These are phyloP conservation scores for Didymella glomerata DNA, from an alignment of 2,329 filamentous ascomycete genomes.

Conservation along the genomic window DNA sequence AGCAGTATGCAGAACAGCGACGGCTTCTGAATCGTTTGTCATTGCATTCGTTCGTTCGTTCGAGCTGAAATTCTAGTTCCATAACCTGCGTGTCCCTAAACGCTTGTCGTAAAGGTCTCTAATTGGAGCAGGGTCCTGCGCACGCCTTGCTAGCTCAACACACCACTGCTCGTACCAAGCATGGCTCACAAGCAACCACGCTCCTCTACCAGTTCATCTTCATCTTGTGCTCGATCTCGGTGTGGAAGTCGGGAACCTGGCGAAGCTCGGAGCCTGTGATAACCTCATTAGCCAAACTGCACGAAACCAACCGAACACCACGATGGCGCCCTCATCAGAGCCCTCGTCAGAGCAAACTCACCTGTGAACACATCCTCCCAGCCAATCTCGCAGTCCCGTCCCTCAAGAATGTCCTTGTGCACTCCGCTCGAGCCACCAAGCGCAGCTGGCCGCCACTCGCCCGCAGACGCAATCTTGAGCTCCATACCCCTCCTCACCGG, in stretches of 20 bases:
- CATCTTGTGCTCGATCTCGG: conserved; percentile 92
- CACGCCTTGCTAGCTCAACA: neutral
- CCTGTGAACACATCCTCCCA: conserved; percentile 96
- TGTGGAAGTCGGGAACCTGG: conserved; percentile 77
- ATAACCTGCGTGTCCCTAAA: neutral
- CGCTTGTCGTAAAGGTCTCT: neutral
- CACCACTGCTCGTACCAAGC: neutral
- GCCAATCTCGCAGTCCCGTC: conserved; percentile 76
- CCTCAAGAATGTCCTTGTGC: conserved; percentile 88
- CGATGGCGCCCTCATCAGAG: neutral
- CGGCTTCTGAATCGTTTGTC: conserved; percentile 4
- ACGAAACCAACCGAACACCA: no score
- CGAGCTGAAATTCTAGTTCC: neutral
- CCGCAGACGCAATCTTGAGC: conserved; percentile 82
- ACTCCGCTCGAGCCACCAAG: conserved; percentile 73
- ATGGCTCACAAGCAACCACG: neutral
- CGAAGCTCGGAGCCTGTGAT: conserved; percentile 71
- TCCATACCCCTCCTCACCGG: conserved; percentile 95
- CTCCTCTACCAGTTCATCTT: conserved; percentile 70
- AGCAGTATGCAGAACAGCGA: neutral
- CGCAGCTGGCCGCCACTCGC: conserved; percentile 79
- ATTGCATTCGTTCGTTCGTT: conserved; percentile 10
- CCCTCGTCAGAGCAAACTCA: conserved; percentile 42
- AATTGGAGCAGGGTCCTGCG: neutral
- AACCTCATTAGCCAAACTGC: conserved; percentile 25